Percentiles rank a stretch among this genome's conserved stretches.
Evolutionary conservation across 495 filamentous ascomycete species (phyloP).

Genomic region (Penicillium dipodomyicola): DNA sequence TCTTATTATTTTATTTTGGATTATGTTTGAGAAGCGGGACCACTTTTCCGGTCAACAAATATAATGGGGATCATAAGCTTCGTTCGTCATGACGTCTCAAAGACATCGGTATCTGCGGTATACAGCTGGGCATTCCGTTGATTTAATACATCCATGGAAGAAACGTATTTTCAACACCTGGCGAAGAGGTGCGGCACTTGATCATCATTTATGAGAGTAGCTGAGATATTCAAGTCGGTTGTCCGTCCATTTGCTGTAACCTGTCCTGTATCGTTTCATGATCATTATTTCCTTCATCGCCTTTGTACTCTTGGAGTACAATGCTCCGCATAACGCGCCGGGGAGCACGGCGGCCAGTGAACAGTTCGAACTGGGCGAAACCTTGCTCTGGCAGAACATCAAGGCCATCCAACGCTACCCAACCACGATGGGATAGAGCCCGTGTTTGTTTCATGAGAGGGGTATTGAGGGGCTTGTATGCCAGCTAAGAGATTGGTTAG

Average conservation of each 20-base stretch:
- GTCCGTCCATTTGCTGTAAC: slow-evolving; percentile 39
- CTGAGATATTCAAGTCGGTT: slow-evolving; percentile 29
- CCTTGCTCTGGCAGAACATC: slow-evolving; percentile 78
- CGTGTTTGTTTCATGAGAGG: slow-evolving; percentile 66
- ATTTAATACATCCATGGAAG: no score
- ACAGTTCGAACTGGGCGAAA: slow-evolving; percentile 77
- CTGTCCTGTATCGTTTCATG: slow-evolving; percentile 32
- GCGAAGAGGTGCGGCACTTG: not conserved
- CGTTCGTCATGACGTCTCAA: no score
- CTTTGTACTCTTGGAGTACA: slow-evolving; percentile 41
- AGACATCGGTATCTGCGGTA: no score
- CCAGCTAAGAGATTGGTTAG: slow-evolving; percentile 44
- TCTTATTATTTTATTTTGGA: no score
- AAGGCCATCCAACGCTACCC: slow-evolving; percentile 73
- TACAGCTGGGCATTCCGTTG: no score
- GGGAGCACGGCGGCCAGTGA: slow-evolving; percentile 73
- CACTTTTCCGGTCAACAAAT: no score
- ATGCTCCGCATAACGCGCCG: slow-evolving; percentile 61
- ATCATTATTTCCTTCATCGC: slow-evolving; percentile 39
- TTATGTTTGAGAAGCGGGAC: no score
- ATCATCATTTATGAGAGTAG: not conserved
- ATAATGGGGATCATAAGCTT: no score
- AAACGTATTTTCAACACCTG: no score
- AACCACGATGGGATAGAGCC: slow-evolving; percentile 56
- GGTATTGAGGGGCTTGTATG: slow-evolving; percentile 70